A percentile compares a stretch with the other conserved stretches of the same genome.
These are phyloP conservation scores for Oryza rufipogon DNA, from an alignment of 176 grass and related monocot species.

Conservation along the genomic window DNA sequence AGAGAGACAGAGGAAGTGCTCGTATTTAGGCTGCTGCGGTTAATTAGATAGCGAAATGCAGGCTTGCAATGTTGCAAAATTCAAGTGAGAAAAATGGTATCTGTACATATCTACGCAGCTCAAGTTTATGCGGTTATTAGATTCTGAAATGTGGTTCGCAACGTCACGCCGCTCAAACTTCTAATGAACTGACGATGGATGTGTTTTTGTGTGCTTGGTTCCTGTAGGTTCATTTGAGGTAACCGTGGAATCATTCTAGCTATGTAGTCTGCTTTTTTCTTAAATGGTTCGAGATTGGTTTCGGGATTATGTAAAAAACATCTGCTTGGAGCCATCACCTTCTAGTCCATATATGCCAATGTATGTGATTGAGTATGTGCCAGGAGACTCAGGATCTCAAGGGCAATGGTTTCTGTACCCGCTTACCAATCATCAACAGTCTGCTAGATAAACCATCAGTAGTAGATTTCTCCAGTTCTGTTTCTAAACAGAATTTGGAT, in stretches of 20 bases:
- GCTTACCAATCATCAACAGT: neutral
- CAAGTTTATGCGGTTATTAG: neutral
- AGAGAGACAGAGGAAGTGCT: too few relatives aligned
- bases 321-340: neutral
- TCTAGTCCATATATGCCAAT: neutral
- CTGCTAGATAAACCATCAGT: slow-evolving; percentile 16
- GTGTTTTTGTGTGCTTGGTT: neutral
- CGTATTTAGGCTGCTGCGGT: neutral
- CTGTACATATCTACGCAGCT: neutral
- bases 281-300: neutral
- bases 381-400: neutral
- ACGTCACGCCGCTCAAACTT: neutral
- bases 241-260: neutral
- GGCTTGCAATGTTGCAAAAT: neutral
- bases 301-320: neutral
- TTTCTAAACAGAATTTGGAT: slow-evolving; percentile 2
- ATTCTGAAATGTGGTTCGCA: neutral
- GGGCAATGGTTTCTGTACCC: neutral
- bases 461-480: neutral
- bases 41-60: neutral
- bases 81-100: too few relatives aligned
- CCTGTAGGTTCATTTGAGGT: neutral
- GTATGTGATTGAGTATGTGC: neutral
- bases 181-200: neutral
- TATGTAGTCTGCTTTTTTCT: neutral